Evolutionary conservation across 257 asterid species (phyloP).

Genomic region (Solanum acaule): DNA sequence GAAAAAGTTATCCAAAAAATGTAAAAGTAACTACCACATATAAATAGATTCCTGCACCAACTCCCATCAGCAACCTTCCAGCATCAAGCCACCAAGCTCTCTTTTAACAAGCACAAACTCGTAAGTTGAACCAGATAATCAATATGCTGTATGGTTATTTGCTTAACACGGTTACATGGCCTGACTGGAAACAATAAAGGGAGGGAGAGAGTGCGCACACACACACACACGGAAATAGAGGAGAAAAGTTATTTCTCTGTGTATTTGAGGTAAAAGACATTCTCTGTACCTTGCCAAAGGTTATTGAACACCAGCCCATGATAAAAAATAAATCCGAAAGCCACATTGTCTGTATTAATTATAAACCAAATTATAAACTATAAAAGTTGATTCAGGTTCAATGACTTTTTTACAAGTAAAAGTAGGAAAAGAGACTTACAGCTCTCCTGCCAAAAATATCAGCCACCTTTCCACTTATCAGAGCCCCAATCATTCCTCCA

Average conservation of each 20-base stretch:
- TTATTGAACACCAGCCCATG: conserved; percentile 14
- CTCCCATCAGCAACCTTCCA: conserved; percentile 13
- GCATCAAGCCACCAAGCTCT: conserved; percentile 16
- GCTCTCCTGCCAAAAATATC: conserved; percentile 16
- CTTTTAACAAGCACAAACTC: background rate
- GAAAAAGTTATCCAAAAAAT: background rate
- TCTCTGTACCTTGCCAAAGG: conserved; percentile 14
- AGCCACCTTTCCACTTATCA: conserved; percentile 15
- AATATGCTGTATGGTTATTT: background rate
- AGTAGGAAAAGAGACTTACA: background rate
- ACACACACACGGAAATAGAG: background rate
- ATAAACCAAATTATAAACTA: background rate
- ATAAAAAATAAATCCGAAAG: conserved; percentile 3
- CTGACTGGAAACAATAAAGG: background rate
- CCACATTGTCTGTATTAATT: conserved; percentile 8
- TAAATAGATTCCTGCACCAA: conserved; percentile 9
- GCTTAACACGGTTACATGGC: background rate
- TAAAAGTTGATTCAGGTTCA: background rate
- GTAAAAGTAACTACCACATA: conserved; percentile 11
- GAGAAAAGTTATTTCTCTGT: background rate
- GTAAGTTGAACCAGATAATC: background rate
- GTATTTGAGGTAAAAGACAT: background rate
- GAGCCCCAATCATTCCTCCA: conserved; percentile 20
- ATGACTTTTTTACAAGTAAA: background rate
- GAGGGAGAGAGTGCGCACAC: background rate